phyloP scores from a whole-genome alignment of 768 basidiomycete species.

The Pisolithus marmoratus region DNA sequence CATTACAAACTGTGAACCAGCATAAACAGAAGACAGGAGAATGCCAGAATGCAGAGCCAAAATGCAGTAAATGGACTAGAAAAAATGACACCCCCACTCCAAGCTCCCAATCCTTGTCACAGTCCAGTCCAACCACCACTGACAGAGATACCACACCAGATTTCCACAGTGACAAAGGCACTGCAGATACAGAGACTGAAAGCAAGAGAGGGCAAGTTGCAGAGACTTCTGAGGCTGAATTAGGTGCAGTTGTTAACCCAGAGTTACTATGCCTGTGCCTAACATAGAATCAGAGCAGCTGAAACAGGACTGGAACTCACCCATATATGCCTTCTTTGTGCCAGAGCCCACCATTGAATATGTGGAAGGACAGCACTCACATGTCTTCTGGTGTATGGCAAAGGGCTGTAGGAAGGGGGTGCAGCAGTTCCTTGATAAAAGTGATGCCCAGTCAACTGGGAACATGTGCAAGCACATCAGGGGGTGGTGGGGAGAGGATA shows the following conservation, averaged over 20 bases:
- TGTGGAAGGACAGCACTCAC: background rate
- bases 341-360: background rate
- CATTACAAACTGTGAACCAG: too few relatives aligned
- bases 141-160: too few relatives aligned
- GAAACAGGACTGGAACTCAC: background rate
- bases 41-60: too few relatives aligned
- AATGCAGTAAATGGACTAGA: too few relatives aligned
- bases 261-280: background rate
- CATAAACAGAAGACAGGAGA: too few relatives aligned
- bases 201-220: too few relatives aligned
- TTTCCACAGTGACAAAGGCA: too few relatives aligned
- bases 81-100: too few relatives aligned
- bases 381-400: constrained; percentile 24
- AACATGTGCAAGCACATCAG: constrained; percentile 13
- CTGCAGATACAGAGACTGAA: too few relatives aligned
- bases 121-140: too few relatives aligned
- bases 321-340: background rate
- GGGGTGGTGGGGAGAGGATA: background rate
- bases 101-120: too few relatives aligned
- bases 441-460: constrained; percentile 23
- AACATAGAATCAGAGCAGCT: background rate
- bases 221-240: background rate
- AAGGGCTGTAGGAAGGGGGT: constrained; percentile 14
- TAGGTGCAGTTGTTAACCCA: background rate
- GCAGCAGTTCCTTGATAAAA: constrained; percentile 16